Percentiles rank a stretch among this genome's conserved stretches.
Conservation (phyloP, 169 alveolate genomes). For the Cryptosporidium baileyi region DNA sequence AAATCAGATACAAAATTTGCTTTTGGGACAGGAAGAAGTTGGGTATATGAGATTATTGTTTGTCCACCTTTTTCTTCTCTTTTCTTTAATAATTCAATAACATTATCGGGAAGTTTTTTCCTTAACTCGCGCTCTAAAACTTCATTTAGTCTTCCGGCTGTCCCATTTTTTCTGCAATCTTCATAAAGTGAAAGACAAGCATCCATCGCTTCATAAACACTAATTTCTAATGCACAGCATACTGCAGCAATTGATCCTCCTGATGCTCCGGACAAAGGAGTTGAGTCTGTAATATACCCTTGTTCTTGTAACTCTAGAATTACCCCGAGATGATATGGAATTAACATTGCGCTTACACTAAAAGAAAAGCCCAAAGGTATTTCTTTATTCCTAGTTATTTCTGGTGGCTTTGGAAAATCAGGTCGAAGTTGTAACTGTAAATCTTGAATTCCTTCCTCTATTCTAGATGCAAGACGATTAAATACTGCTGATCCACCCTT, state of each 20-base stretch:
- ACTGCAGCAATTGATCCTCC: constrained; percentile 68
- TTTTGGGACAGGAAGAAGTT: constrained; percentile 64
- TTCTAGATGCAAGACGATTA: constrained; percentile 50
- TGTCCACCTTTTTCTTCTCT: constrained; percentile 66
- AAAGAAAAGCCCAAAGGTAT: constrained; percentile 64
- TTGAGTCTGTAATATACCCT: constrained; percentile 46
- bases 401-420: constrained; percentile 57
- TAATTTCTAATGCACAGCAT: constrained; percentile 55
- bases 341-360: constrained; percentile 65
- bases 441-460: constrained; percentile 69
- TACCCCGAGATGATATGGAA: constrained; percentile 66
- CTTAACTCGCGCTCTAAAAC: constrained; percentile 56
- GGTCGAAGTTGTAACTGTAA: constrained; percentile 52
- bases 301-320: constrained; percentile 67
- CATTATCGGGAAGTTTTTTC: constrained; percentile 62
- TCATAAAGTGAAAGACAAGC: constrained; percentile 60
- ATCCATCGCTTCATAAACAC: constrained; percentile 69
- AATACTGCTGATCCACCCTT: constrained; percentile 63
- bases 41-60: constrained; percentile 43
- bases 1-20: constrained; percentile 64
- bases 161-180: constrained; percentile 63
- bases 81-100: constrained; percentile 29
- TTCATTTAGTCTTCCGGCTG: constrained; percentile 49
- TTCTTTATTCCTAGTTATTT: not conserved
- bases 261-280: constrained; percentile 69